A percentile compares a stretch with the other conserved stretches of the same genome.
Evolutionary conservation across 768 basidiomycete species (phyloP).

Genomic region (Lactarius hengduanensis): DNA sequence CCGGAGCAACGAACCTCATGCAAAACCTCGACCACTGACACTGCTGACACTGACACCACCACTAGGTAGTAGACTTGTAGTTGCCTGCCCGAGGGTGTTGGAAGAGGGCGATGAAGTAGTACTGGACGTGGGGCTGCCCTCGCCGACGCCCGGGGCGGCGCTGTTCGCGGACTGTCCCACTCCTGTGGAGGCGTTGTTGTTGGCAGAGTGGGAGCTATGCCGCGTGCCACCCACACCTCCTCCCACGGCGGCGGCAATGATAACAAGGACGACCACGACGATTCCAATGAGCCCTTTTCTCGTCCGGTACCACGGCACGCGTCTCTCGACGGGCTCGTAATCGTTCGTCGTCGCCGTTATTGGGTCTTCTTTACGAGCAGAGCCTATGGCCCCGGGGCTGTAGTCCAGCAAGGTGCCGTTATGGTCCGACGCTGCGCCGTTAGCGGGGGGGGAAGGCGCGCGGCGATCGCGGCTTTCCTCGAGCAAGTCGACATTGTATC

Average conservation of each 20-base stretch:
- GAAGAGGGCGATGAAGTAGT: background rate
- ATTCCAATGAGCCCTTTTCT: constrained; percentile 45
- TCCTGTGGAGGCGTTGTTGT: background rate
- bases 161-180: background rate
- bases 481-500: constrained; percentile 51
- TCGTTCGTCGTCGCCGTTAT: constrained; percentile 16
- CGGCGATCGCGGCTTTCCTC: constrained; percentile 31
- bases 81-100: background rate
- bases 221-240: constrained; percentile 56
- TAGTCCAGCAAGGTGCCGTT: constrained; percentile 12
- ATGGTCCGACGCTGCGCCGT: constrained; percentile 31
- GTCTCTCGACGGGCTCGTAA: background rate
- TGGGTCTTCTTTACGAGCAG: constrained; percentile 23
- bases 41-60: no score
- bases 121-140: background rate
- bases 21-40: background rate
- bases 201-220: background rate
- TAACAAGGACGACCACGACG: constrained; percentile 39
- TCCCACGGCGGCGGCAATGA: constrained; percentile 54
- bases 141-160: background rate
- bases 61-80: background rate
- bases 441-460: constrained; percentile 24
- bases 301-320: constrained; percentile 49
- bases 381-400: constrained; percentile 22
- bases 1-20: background rate